These are phyloP conservation scores for Aegilops longissima DNA, from an alignment of 176 grass and related monocot genomes.

Conservation along the genomic window DNA sequence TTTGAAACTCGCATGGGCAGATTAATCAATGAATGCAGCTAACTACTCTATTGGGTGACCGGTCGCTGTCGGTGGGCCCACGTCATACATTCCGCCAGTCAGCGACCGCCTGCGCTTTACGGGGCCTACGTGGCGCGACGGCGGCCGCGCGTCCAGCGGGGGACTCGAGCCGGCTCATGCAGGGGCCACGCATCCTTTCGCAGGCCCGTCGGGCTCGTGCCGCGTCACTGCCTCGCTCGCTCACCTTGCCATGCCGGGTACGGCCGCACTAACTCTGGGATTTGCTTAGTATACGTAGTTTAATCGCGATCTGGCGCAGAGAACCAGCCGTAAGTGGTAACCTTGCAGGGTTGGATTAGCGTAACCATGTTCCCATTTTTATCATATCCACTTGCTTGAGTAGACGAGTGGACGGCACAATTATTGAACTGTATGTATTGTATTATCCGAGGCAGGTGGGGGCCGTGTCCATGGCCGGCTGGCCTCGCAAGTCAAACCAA, in stretches of 20 bases:
- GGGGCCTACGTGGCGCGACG: slow-evolving; percentile 42
- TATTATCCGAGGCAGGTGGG: not conserved
- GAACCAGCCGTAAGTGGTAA: not conserved
- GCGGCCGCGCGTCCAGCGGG: slow-evolving; percentile 1
- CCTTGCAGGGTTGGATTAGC: not conserved
- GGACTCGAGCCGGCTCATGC: slow-evolving; percentile 15
- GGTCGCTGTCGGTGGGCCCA: not conserved
- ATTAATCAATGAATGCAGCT: not conserved
- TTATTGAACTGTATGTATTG: not conserved
- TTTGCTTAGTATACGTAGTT: not conserved
- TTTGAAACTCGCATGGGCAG: not conserved
- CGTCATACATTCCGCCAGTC: not conserved
- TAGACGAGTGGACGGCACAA: not conserved
- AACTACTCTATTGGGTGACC: not conserved
- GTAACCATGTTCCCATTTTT: not conserved
- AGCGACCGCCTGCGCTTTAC: not conserved
- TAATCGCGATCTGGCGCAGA: not conserved
- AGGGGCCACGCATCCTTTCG: not conserved
- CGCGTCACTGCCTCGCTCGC: not conserved
- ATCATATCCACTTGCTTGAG: not conserved
- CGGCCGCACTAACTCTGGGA: not conserved
- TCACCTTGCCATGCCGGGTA: not conserved
- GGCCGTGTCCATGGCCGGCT: not conserved
- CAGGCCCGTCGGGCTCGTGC: not conserved
- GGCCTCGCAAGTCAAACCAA: not conserved